Conservation (phyloP, 2,329 filamentous ascomycete species). For the Penicillium sp. region DNA sequence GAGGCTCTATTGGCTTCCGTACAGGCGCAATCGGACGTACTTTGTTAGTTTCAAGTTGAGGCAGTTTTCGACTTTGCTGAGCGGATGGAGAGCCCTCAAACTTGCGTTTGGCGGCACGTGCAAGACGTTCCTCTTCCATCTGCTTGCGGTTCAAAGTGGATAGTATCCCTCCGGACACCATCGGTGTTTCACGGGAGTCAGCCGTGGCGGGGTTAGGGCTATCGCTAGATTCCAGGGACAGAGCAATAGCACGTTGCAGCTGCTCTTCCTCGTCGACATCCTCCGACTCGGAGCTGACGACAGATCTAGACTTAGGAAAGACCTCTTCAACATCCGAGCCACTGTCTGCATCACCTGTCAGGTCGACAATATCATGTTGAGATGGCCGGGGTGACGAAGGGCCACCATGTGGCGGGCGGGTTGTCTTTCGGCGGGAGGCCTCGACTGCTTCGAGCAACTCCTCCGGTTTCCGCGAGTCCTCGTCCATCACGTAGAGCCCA, state of each 20-base stretch:
- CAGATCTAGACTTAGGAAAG: conserved; percentile 29
- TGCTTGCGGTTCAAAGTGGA: conserved; percentile 67
- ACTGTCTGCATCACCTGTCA: conserved; percentile 33
- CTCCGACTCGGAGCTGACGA: conserved; percentile 27
- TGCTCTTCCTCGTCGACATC: conserved; percentile 34
- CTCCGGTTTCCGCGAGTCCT: conserved; percentile 13
- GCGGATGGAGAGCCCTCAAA: conserved; percentile 33
- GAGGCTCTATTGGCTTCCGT: background rate
- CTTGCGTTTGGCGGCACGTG: conserved; percentile 61
- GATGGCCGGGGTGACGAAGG: background rate
- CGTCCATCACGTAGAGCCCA: conserved; percentile 1
- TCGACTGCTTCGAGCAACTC: conserved; percentile 23
- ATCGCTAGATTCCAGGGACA: conserved; percentile 31
- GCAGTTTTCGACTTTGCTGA: conserved; percentile 25
- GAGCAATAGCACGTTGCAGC: conserved; percentile 34
- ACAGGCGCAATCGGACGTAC: background rate
- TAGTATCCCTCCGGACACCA: conserved; percentile 22
- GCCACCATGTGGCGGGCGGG: background rate
- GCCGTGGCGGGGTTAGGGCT: background rate
- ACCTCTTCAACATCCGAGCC: conserved; percentile 25
- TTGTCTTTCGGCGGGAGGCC: conserved; percentile 22
- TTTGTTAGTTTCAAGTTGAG: conserved; percentile 12
- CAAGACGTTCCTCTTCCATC: conserved; percentile 82
- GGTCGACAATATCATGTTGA: conserved; percentile 28
- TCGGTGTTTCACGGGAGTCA: background rate